Base-by-base conservation (phyloP, 371 early-diverging fungal genomes). In the Saksenaea oblongispora region DNA sequence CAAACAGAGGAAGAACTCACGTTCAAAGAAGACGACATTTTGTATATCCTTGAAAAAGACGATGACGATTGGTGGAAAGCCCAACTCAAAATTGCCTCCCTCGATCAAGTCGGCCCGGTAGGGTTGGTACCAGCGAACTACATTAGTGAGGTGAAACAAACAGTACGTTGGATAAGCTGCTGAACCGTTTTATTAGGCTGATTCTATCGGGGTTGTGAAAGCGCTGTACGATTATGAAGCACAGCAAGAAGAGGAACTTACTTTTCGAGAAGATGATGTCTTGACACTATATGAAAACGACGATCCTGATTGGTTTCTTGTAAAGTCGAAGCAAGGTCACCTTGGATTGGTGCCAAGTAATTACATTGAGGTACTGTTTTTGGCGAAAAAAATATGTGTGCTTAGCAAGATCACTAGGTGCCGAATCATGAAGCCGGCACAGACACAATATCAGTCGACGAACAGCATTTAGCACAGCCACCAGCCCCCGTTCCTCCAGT, bases 101-200 rank as follows among this genome's bases (percentile, higher is more conserved):
- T 69, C 1, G 81, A 83, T 26, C 74, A 73, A 37, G 76, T 72
- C n/a, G 82, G 81, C 36, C 83, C 78, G 34, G 68, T 84, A 34
- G 93, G 94, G n/a, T 74, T 93, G 35, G 83, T 93, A 42, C 93
- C 94, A n/a, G 80, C 86, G 58, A 90, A 86, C 71, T 93, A 93
- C 74, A 75, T 92, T 36, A 86, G 87, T 58, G 83, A 84, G 65
- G 92, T 91, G 79, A 77, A 74, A 64, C 10, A 13, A 15, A 24
- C 18, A 17, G 26, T 3, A 9, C 17, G 41, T 41, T 18, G 13
- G 2, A 36, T n/a, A 11, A 47, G 47, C 18, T 5, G n/a, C 31
- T 44, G 35, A 36, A 44, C 34, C 17, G 11, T 34, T 34, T 5
- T 57, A 35, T 35, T 65, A 82, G 83, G 69, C 66, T 56, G 68